phyloP scores from a whole-genome alignment of 441 rosid genomes.

The Metrosideros polymorpha region DNA sequence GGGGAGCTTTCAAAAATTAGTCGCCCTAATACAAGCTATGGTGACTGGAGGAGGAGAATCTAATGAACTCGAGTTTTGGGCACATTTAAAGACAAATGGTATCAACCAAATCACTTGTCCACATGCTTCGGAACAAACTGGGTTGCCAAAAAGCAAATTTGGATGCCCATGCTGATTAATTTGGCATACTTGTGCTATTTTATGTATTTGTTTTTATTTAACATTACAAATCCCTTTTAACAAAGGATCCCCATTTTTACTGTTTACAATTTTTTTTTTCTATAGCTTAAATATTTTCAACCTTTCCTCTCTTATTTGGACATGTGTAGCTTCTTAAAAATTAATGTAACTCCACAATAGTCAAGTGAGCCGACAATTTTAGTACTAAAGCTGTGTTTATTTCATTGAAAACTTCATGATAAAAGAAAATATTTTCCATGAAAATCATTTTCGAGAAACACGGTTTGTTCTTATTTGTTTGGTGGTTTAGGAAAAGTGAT shows the following conservation, averaged over 20 bases:
- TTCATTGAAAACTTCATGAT: neutral
- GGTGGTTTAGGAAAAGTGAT: neutral
- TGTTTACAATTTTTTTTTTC: neutral
- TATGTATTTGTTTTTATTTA: neutral
- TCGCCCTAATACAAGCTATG: neutral
- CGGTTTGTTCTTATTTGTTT: neutral
- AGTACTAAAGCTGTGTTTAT: neutral
- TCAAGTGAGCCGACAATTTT: neutral
- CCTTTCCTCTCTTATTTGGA: neutral
- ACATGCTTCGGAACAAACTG: accelerated
- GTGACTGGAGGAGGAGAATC: neutral
- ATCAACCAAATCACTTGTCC: neutral
- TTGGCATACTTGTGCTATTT: neutral
- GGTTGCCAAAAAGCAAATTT: neutral
- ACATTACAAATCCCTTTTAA: neutral
- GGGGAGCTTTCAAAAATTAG: neutral
- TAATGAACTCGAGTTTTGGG: neutral
- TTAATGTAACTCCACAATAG: neutral
- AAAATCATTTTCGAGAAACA: neutral
- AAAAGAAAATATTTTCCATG: neutral
- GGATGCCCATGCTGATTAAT: neutral
- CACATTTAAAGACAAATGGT: neutral
- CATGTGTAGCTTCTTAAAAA: neutral
- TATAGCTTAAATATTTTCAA: neutral
- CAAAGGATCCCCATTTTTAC: neutral